Evolutionary conservation across 306 rosid species (phyloP).

Genomic region (Casuarina equisetifolia): DNA sequence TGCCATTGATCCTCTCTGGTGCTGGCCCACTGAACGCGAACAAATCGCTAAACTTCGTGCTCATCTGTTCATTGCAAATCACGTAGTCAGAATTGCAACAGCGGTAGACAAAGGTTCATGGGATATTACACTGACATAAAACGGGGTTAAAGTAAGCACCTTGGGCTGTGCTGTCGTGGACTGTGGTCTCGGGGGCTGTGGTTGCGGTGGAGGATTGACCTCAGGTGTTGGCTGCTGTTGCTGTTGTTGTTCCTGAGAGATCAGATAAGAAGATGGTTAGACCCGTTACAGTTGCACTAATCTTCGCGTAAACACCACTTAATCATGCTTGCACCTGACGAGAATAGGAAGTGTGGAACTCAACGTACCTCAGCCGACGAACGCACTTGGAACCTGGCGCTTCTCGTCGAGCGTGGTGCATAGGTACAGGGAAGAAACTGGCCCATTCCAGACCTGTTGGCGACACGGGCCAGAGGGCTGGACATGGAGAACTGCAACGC

Average conservation of each 20-base stretch:
- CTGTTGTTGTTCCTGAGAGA: too few species aligned
- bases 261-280: background rate
- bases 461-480: constrained; percentile 26
- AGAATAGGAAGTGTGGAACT: background rate
- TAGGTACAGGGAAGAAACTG: constrained; percentile 27
- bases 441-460: constrained; percentile 27
- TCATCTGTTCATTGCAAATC: constrained; percentile 31
- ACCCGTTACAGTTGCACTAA: too few species aligned
- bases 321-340: background rate
- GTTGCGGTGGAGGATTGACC: too few species aligned
- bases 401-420: constrained; percentile 18
- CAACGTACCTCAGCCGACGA: constrained; percentile 45
- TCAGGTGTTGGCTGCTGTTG: too few species aligned
- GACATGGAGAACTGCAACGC: constrained; percentile 43
- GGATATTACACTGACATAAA: too few species aligned
- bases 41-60: constrained; percentile 53
- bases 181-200: too few species aligned
- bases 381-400: constrained; percentile 28
- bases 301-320: too few species aligned
- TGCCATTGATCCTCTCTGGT: constrained; percentile 91
- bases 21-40: constrained; percentile 86
- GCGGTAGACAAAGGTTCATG: too few species aligned
- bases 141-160: too few species aligned
- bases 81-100: background rate
- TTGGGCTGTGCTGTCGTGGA: too few species aligned